Evolutionary conservation across 352 stramenopile genomes (phyloP), one percentile per base, ranked within the genome.

Genomic region (Globisporangium recalcitrans): DNA sequence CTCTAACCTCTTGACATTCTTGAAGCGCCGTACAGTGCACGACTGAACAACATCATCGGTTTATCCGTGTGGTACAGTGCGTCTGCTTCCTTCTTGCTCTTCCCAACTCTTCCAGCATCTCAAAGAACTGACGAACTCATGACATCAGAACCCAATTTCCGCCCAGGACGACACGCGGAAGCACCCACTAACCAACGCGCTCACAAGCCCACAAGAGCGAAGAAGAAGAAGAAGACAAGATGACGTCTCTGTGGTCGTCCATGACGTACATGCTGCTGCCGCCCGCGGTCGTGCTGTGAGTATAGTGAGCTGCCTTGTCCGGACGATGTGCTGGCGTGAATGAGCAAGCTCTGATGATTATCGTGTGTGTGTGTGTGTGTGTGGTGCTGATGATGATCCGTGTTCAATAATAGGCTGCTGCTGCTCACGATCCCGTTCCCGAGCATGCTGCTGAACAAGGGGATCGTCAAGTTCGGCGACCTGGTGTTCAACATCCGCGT

Each of bases 401-500:
- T n/a, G n/a, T n/a, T n/a, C n/a, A n/a, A n/a, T 31, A 5, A 8
- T 63, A 90, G 84, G 16, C 68, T 93, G 38, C 64, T 93, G 56
- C 72, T 93, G 46, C 70, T 93, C 49, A 93, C 84, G 36, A 90
- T 93, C 61, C 84, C 84, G 48, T 89, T 90, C 63, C 83, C 84
- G 14, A 66, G 78, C 21, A 19, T 81, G 29, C 29, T 80, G 49
- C 48, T 88, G 8, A 90, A 90, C 67, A 75, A 75, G 29, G 80
- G 76, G 47, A 79, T 93, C 51, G 75, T 93, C 62, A 85, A 82
- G 62, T 85, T 90, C 52, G 80, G 72, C 48, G 84, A 93, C 62
- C 27, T 90, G 2, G 65, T 90, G 29, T 90, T 93, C 58, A 87
- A 73, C 64, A 84, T 93, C 55, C 77, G 83, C 56, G 73, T 93